Evolutionary conservation across 1,284 basidiomycete genomes (phyloP).

Genomic region (Cryptococcus hybrid): DNA sequence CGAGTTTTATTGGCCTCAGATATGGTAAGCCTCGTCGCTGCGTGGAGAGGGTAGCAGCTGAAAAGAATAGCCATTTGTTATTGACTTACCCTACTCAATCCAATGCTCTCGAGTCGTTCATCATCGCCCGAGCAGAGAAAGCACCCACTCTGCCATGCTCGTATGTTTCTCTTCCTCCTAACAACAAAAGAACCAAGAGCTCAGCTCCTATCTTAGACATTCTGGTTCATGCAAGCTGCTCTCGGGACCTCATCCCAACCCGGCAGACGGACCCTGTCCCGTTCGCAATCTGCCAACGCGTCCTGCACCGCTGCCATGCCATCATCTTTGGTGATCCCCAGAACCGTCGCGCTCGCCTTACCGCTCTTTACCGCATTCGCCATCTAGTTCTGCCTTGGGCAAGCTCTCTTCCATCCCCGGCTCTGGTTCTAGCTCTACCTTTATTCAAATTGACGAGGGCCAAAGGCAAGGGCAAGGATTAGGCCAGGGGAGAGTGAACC

Average conservation of each 20-base stretch:
- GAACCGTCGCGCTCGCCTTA: constrained; percentile 63
- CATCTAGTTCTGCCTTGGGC: constrained; percentile 22
- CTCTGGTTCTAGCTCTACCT: background rate
- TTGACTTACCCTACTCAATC: constrained; percentile 86
- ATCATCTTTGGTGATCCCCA: constrained; percentile 93
- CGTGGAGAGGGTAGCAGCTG: background rate
- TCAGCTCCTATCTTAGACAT: constrained; percentile 60
- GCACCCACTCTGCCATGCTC: constrained; percentile 89
- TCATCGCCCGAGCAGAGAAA: constrained; percentile 81
- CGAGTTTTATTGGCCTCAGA: constrained; percentile 93
- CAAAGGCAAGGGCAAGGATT: background rate
- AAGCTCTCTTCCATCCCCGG: background rate
- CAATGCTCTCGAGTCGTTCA: constrained; percentile 85
- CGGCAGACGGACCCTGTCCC: constrained; percentile 66
- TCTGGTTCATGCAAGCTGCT: constrained; percentile 97
- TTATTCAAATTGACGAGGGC: too few relatives aligned
- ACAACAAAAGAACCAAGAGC: constrained; percentile 48
- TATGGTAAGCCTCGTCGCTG: constrained; percentile 66
- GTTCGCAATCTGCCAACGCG: constrained; percentile 88
- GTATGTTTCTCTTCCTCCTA: constrained; percentile 56
- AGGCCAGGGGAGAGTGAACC: constrained; percentile 60
- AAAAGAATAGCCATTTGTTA: constrained; percentile 72
- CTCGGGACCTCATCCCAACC: constrained; percentile 67
- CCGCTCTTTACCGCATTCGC: constrained; percentile 54
- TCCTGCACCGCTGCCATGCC: constrained; percentile 90